Percentiles rank a stretch among this genome's conserved stretches.
These are phyloP conservation scores for Rosa multiflora DNA, from an alignment of 306 rosid species.

Conservation along the genomic window DNA sequence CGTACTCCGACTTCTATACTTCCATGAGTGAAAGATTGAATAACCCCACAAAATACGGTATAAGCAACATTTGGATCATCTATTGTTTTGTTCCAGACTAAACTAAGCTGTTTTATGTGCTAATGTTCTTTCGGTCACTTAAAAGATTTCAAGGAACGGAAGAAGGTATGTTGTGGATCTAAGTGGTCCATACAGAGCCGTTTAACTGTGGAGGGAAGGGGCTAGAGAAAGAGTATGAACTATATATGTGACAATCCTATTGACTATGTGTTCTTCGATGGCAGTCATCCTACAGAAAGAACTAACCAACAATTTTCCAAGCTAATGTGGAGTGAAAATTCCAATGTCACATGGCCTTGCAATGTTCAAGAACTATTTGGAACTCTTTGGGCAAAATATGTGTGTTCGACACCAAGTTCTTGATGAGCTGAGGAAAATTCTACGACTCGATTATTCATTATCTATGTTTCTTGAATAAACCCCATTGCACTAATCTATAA, in stretches of 20 bases:
- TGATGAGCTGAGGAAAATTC: not conserved
- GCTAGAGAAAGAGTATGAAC: slow-evolving; percentile 24
- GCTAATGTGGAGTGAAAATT: slow-evolving; percentile 35
- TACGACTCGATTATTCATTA: not conserved
- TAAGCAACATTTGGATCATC: not conserved
- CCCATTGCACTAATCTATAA: too few relatives aligned
- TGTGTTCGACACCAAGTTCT: not conserved
- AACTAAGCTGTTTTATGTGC: not conserved
- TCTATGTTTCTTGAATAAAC: not conserved
- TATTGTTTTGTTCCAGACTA: not conserved
- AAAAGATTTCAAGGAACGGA: slow-evolving; percentile 38
- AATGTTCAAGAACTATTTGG: slow-evolving; percentile 3
- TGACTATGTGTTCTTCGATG: slow-evolving; percentile 41
- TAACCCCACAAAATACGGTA: not conserved
- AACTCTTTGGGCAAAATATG: not conserved
- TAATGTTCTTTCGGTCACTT: not conserved
- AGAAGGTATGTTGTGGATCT: slow-evolving; percentile 49
- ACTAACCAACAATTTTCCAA: slow-evolving; percentile 28
- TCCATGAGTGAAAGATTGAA: slow-evolving; percentile 3
- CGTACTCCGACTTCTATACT: not conserved
- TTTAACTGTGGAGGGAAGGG: slow-evolving; percentile 57
- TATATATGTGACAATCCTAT: slow-evolving; percentile 28
- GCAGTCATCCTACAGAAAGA: slow-evolving; percentile 40
- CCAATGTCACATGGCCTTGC: slow-evolving; percentile 27
- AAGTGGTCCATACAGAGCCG: slow-evolving; percentile 45